A percentile compares a stretch with the other conserved stretches of the same genome.
Evolutionary conservation across 495 filamentous ascomycete species (phyloP).

Genomic region (Choiromyces venosus): DNA sequence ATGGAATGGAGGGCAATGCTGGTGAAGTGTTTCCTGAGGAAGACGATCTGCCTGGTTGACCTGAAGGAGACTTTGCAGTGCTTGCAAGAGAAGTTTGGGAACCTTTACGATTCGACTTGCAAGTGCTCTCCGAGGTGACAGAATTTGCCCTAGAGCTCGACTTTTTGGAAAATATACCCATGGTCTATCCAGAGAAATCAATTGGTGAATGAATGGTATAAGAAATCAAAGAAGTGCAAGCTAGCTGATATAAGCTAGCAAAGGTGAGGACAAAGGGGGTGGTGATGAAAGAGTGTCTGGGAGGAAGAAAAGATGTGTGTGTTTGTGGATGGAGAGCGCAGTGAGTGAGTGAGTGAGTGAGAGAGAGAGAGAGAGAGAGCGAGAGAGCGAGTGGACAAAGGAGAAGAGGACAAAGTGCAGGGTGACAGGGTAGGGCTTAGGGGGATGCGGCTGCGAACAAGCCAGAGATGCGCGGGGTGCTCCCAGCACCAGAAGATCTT

Average conservation of each 20-base stretch:
- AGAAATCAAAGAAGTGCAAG: slow-evolving; percentile 6
- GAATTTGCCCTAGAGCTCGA: slow-evolving; percentile 50
- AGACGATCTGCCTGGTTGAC: slow-evolving; percentile 33
- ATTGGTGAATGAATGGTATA: slow-evolving; percentile 3
- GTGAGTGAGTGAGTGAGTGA: background rate
- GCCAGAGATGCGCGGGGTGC: slow-evolving; percentile 22
- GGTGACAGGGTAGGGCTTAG: slow-evolving; percentile 21
- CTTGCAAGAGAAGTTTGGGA: slow-evolving; percentile 52
- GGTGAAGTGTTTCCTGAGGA: slow-evolving; percentile 47
- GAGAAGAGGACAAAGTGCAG: slow-evolving; percentile 14
- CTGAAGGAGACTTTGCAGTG: slow-evolving; percentile 38
- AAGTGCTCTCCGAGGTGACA: slow-evolving; percentile 50
- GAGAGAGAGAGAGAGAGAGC: background rate
- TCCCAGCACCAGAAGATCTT: slow-evolving; percentile 23
- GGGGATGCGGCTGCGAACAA: slow-evolving; percentile 26
- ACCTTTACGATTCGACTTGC: slow-evolving; percentile 50
- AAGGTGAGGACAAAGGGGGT: background rate
- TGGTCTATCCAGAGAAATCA: slow-evolving; percentile 38
- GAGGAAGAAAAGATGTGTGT: background rate
- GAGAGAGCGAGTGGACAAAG: slow-evolving; percentile 5
- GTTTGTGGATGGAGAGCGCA: slow-evolving; percentile 4
- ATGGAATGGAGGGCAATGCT: slow-evolving; percentile 43
- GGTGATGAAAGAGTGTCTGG: background rate
- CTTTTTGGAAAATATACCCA: slow-evolving; percentile 65
- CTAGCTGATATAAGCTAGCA: background rate